These are phyloP conservation scores for Pseudogymnoascus sp. DNA, from an alignment of 2,329 filamentous ascomycete species.

Conservation along the genomic window DNA sequence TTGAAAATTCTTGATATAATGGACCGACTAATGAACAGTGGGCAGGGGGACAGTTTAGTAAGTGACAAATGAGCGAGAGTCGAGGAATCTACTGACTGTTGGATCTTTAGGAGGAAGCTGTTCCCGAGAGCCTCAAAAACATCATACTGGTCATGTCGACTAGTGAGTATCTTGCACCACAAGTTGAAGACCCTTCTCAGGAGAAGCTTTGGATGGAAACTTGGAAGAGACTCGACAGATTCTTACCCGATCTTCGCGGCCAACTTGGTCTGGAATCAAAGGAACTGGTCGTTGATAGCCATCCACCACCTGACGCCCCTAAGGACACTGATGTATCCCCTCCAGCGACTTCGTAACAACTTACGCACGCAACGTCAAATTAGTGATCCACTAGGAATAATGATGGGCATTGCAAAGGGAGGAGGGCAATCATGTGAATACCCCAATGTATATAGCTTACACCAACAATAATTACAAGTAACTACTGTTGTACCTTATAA, in stretches of 20 bases:
- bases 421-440: not conserved
- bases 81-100: not conserved
- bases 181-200: slow-evolving; percentile 47
- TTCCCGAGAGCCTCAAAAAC: slow-evolving; percentile 92
- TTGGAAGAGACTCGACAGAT: slow-evolving; percentile 59
- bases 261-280: slow-evolving; percentile 46
- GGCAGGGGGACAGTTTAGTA: slow-evolving; percentile 82
- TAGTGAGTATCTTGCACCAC: slow-evolving; percentile 73
- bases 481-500: not conserved
- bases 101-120: slow-evolving; percentile 70
- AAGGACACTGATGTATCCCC: not conserved
- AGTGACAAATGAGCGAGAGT: slow-evolving; percentile 30
- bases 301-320: not conserved
- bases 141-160: slow-evolving; percentile 91
- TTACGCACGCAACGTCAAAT: not conserved
- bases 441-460: not conserved
- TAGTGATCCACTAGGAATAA: not conserved
- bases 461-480: not conserved
- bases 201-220: slow-evolving; percentile 54
- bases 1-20: slow-evolving; percentile 86
- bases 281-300: not conserved
- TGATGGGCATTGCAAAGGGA: not conserved
- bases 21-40: slow-evolving; percentile 92
- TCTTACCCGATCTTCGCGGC: slow-evolving; percentile 51
- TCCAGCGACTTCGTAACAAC: not conserved